phyloP scores from a whole-genome alignment of 2,329 filamentous ascomycete species.

The Coniosporium tulheliwenetii region DNA sequence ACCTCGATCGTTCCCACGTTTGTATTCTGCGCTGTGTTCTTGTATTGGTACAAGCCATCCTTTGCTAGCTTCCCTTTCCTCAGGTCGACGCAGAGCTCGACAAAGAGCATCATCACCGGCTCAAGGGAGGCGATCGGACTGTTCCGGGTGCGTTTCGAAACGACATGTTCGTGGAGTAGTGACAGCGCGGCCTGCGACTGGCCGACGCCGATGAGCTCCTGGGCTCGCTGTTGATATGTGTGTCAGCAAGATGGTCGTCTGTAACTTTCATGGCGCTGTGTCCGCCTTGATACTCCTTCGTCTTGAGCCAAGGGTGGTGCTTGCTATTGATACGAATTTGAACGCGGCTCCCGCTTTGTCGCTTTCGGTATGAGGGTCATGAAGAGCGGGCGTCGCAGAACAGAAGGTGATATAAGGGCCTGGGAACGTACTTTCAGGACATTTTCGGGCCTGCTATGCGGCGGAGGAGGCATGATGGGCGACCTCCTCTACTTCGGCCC shows the following conservation, averaged over 20 bases:
- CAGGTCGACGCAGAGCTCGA: slow-evolving; percentile 91
- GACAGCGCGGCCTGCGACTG: slow-evolving; percentile 85
- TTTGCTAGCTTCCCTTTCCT: slow-evolving; percentile 98
- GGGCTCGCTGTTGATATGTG: slow-evolving; percentile 47
- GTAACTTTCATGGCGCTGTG: no score
- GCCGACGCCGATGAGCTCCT: slow-evolving; percentile 96
- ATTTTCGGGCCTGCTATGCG: slow-evolving; percentile 97
- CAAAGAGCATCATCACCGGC: slow-evolving; percentile 95
- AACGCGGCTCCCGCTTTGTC: no score
- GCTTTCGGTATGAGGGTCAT: no score
- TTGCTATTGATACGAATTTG: no score
- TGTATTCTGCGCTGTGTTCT: slow-evolving; percentile 98
- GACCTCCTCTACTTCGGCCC: slow-evolving; percentile 2
- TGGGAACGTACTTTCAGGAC: slow-evolving; percentile 57
- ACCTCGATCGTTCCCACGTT: slow-evolving; percentile 97
- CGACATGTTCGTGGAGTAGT: slow-evolving; percentile 97
- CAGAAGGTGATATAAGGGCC: not conserved
- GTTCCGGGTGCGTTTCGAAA: slow-evolving; percentile 94
- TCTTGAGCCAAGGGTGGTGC: no score
- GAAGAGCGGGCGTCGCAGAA: no score
- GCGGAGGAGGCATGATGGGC: slow-evolving; percentile 73
- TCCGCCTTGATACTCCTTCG: no score
- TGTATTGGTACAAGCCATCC: slow-evolving; percentile 98
- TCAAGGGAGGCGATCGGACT: slow-evolving; percentile 90
- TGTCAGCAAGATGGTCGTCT: slow-evolving; percentile 5